phyloP scores from a whole-genome alignment of 805 yeast species.

The Teunomyces lycoperdinae region DNA sequence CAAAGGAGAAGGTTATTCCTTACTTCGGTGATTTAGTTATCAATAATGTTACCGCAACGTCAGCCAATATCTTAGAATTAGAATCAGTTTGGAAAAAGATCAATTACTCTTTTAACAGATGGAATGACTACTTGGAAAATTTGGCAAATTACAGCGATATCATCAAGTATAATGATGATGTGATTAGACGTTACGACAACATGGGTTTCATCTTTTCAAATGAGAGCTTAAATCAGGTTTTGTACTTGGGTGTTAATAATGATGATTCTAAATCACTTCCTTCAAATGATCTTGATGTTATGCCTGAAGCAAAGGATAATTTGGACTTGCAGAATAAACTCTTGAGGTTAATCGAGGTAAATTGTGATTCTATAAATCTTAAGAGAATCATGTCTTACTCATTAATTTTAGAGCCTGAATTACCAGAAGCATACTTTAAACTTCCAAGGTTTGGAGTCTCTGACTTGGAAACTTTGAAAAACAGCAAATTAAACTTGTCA shows the following conservation, averaged over 20 bases:
- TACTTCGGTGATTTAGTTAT: constrained; percentile 85
- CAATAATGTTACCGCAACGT: constrained; percentile 24
- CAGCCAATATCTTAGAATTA: constrained; percentile 47
- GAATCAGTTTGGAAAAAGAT: constrained; percentile 67
- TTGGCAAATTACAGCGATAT: constrained; percentile 44
- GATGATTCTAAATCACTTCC: constrained; percentile 24
- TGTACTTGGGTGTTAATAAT: constrained; percentile 37
- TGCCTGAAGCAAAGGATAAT: constrained; percentile 6
- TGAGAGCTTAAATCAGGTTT: constrained; percentile 42
- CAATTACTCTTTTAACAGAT: constrained; percentile 69
- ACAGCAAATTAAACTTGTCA: constrained; percentile 15
- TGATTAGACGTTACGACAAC: constrained; percentile 35
- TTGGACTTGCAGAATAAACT: constrained; percentile 30
- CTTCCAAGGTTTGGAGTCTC: constrained; percentile 3
- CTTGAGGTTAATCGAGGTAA: constrained; percentile 42
- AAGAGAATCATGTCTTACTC: constrained; percentile 64
- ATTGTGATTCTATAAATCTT: constrained; percentile 45
- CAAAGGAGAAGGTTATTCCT: constrained; percentile 79
- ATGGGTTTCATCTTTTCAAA: constrained; percentile 45
- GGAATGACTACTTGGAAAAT: constrained; percentile 68
- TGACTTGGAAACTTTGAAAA: constrained; percentile 6
- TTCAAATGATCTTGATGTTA: constrained; percentile 11
- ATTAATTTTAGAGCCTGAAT: constrained; percentile 59
- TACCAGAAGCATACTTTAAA: constrained; percentile 36
- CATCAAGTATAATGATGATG: constrained; percentile 39